phyloP scores from a whole-genome alignment of 202 grass and related monocot species.

The Carex arenaria region DNA sequence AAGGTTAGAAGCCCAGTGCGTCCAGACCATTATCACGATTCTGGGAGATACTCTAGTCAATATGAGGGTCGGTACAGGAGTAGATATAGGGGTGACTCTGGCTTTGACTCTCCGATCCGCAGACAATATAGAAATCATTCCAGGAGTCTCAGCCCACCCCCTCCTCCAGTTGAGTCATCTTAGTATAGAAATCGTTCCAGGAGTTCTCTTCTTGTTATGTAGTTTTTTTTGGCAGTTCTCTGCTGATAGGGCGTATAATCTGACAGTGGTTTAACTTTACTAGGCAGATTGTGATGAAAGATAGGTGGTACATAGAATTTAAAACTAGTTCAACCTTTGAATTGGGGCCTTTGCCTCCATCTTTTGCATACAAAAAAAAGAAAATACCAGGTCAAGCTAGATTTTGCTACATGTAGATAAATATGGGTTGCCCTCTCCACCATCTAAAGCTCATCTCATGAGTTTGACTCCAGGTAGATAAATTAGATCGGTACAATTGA shows the following conservation, averaged over 20 bases:
- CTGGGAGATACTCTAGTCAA: neutral
- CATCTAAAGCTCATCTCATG: neutral
- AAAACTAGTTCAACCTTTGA: neutral
- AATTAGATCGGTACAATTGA: neutral
- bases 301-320: neutral
- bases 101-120: neutral
- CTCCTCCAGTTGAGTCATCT: neutral
- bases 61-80: neutral
- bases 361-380: neutral
- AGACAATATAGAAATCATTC: neutral
- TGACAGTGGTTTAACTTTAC: neutral
- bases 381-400: neutral
- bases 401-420: neutral
- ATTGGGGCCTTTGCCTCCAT: neutral
- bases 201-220: neutral
- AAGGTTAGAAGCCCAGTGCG: neutral
- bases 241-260: neutral
- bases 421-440: neutral
- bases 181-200: too few species aligned
- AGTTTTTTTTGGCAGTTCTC: neutral
- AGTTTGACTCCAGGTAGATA: neutral
- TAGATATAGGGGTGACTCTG: neutral
- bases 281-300: neutral
- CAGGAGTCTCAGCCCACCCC: neutral
- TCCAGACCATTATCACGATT: neutral